phyloP scores from a whole-genome alignment of 352 stramenopile genomes.

The Phytophthora melonis region DNA sequence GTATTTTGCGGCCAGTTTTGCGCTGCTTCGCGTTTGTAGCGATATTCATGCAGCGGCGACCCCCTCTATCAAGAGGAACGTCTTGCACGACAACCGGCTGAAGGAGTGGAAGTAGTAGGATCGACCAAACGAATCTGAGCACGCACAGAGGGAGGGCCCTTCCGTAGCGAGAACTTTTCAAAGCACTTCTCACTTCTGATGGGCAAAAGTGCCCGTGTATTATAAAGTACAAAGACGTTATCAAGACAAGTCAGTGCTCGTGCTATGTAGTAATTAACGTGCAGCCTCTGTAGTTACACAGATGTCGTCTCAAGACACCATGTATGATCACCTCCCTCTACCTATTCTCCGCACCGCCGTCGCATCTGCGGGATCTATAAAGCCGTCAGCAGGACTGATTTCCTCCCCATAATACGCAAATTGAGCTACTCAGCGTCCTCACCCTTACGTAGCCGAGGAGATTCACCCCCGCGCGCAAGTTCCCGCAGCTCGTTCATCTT shows the following conservation, averaged over 20 bases:
- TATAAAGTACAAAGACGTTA: not conserved
- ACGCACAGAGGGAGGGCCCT: too few species aligned
- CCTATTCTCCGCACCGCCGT: slow-evolving; percentile 22
- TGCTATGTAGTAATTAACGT: slow-evolving; percentile 19
- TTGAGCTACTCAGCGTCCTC: slow-evolving; percentile 17
- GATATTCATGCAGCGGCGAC: too few species aligned
- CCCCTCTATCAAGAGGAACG: too few species aligned
- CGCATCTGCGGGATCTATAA: slow-evolving; percentile 24
- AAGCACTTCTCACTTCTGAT: too few species aligned
- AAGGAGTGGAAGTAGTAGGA: too few species aligned
- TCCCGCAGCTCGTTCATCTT: slow-evolving; percentile 67
- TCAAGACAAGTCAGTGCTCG: not conserved
- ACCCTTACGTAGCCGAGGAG: slow-evolving; percentile 23
- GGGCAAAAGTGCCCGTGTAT: too few species aligned
- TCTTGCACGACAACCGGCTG: too few species aligned
- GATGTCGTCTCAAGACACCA: slow-evolving; percentile 4
- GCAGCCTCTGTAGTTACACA: slow-evolving; percentile 23
- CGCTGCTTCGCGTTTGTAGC: too few species aligned
- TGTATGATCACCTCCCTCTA: slow-evolving; percentile 15
- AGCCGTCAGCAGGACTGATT: not conserved
- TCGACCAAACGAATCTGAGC: too few species aligned
- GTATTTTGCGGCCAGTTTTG: too few species aligned
- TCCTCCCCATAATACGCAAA: not conserved
- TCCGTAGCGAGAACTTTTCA: too few species aligned
- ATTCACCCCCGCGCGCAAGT: slow-evolving; percentile 31